Percentiles rank a stretch among this genome's conserved stretches.
Evolutionary conservation across 768 basidiomycete species (phyloP).

Genomic region (Lyophyllum shimeji): DNA sequence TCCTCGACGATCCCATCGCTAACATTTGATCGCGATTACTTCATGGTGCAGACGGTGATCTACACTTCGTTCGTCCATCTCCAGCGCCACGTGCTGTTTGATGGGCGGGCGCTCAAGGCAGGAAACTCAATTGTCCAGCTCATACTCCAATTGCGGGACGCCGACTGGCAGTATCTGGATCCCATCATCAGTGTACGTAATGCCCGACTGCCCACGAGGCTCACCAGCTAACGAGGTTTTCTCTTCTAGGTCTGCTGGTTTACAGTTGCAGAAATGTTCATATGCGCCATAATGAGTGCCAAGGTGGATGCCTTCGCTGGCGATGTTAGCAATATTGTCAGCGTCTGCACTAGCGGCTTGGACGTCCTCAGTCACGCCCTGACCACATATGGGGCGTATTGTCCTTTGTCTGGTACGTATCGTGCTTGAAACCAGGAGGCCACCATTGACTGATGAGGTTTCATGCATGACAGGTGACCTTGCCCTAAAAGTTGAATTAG

Average conservation of each 20-base stretch:
- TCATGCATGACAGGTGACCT: constrained; percentile 5
- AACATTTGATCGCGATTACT: constrained; percentile 12
- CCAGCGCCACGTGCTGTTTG: constrained; percentile 37
- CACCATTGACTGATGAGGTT: not conserved
- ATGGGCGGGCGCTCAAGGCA: constrained; percentile 41
- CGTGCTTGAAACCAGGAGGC: not conserved
- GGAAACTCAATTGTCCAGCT: constrained; percentile 43
- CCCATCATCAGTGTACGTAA: constrained; percentile 51
- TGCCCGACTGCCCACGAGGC: no score
- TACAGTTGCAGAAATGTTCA: constrained; percentile 20
- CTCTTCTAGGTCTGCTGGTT: constrained; percentile 19
- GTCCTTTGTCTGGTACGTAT: constrained; percentile 16
- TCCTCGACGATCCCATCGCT: constrained; percentile 27
- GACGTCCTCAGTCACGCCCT: constrained; percentile 17
- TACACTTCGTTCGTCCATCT: constrained; percentile 53
- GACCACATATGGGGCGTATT: constrained; percentile 15
- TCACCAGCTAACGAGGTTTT: not conserved
- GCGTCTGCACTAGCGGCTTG: constrained; percentile 9
- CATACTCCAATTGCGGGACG: constrained; percentile 45
- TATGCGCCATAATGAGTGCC: constrained; percentile 8
- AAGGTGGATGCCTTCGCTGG: constrained; percentile 3
- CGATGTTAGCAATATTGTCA: constrained; percentile 6
- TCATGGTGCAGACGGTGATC: constrained; percentile 42
- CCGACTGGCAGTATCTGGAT: constrained; percentile 54
- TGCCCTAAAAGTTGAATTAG: constrained; percentile 10